Conservation (phyloP, 108 stramenopile species). For the Nannochloropsis gaditana region DNA sequence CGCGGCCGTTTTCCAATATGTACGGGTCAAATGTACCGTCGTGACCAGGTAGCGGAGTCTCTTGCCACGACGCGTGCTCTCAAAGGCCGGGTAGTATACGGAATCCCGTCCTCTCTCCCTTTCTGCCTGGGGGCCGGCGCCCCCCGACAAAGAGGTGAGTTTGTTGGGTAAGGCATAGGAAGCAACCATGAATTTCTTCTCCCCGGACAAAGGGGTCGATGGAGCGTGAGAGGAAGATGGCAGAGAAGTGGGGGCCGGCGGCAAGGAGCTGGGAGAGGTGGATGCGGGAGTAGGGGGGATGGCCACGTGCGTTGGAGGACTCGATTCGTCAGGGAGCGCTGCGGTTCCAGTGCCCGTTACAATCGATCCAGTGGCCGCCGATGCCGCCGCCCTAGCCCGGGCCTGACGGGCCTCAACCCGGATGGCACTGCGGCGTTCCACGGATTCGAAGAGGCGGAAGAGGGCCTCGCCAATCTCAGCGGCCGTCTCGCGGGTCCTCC, state of each 20-base stretch:
- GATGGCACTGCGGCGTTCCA: not conserved
- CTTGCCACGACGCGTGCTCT: not conserved
- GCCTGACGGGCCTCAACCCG: not conserved
- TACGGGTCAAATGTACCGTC: not conserved
- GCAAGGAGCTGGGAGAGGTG: not conserved
- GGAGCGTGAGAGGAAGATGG: not conserved
- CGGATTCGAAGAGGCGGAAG: not conserved
- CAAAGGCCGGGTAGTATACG: not conserved
- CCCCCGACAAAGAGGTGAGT: not conserved
- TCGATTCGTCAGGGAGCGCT: not conserved
- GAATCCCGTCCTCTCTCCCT: not conserved
- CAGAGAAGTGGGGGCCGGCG: not conserved
- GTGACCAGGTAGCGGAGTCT: not conserved
- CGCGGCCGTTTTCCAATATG: conserved; percentile 2
- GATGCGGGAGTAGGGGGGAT: not conserved
- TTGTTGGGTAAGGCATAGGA: not conserved
- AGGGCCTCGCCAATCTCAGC: not conserved
- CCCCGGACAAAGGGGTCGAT: not conserved
- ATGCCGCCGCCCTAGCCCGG: not conserved
- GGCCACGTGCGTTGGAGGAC: not conserved
- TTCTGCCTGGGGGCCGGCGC: not conserved
- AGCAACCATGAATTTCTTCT: not conserved
- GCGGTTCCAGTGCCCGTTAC: not conserved
- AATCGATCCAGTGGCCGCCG: not conserved
- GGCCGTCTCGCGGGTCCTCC: not conserved